Evolutionary conservation across 2,329 filamentous ascomycete genomes (phyloP), one percentile per base, ranked within the genome.

Genomic region (Trichoderma koningiopsis): DNA sequence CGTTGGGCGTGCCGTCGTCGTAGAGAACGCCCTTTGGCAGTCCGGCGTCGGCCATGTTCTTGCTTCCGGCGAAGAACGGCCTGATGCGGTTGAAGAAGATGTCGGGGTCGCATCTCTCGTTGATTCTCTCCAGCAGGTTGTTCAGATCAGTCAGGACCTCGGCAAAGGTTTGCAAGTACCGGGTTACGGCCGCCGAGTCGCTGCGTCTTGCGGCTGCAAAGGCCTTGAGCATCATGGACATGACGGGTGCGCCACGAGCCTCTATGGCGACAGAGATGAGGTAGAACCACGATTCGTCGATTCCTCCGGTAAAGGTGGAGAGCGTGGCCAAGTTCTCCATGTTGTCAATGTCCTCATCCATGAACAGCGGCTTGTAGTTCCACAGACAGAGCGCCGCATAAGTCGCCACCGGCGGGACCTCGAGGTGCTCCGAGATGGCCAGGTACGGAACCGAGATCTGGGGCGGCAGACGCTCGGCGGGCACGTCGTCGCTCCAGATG

Each of bases 211-310:
- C 94, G 43, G 94, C 94, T 64, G 88, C 85, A 69, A 99, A 94
- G 58, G 96, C 96, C 52, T 89, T 86, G 53, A 99, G 84, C 93
- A 97, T 97, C 70, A 97, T 83, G 0, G 94, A 90, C 65, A 99
- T 90, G 69, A 94, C 92, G 4, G 94, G 92, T 0, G 91, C 96
- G 31, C 93, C 95, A 68, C 93, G 91, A 67, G 94, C 94, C 81
- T 99, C 96, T 72, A 99, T 97, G 71, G 95, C 96, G 3, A 97
- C 92, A 0, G 94, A 97, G 64, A 98, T 89, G 14, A 99, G 86
- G 78, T 98, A 99, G 78, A 99, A 99, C 96, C 96, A 99, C 72
- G 96, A 97, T 82, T 99, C 96, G 77, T 99, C 96, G 68, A 97
- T 84, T 8, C 94, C 94, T 62, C 96, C 96, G 19, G 96, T 98